Conservation (phyloP, 495 filamentous ascomycete species). For the Neurospora terricola region DNA sequence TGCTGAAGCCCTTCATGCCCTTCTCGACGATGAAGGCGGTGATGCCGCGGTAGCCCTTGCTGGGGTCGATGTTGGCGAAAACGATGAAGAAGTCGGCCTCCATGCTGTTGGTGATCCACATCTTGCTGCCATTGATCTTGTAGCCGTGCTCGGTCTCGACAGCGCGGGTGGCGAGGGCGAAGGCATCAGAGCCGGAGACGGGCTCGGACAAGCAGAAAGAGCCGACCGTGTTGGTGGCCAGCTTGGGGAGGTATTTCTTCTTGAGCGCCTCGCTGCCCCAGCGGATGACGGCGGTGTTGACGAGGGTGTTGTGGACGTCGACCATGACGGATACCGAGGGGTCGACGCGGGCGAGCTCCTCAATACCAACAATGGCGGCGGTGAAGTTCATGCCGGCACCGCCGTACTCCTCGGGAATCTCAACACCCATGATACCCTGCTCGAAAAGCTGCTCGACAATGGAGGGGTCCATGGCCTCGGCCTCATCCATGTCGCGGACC, state of each 20-base stretch:
- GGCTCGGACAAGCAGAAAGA: conserved; percentile 97
- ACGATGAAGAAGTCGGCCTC: conserved; percentile 95
- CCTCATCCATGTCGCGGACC: conserved; percentile 96
- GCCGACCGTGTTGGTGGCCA: conserved; percentile 85
- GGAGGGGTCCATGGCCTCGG: conserved; percentile 80
- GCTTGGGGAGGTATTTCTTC: conserved; percentile 73
- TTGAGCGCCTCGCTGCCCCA: conserved; percentile 67
- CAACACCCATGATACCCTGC: conserved; percentile 94
- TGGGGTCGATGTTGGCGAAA: conserved; percentile 87
- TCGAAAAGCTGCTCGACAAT: conserved; percentile 92
- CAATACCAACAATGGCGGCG: conserved; percentile 86
- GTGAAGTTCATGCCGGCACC: conserved; percentile 99
- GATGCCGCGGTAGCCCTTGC: conserved; percentile 89
- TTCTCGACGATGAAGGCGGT: conserved; percentile 95
- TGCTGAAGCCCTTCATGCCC: conserved; percentile 75
- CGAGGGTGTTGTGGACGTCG: conserved; percentile 95
- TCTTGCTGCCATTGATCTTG: conserved; percentile 84
- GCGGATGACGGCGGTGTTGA: conserved; percentile 87
- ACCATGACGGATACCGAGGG: conserved; percentile 88
- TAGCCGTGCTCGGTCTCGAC: conserved; percentile 65
- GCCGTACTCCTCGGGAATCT: conserved; percentile 94
- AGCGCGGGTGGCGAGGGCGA: conserved; percentile 85
- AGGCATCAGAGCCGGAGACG: conserved; percentile 87
- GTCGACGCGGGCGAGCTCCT: conserved; percentile 90
- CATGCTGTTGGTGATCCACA: conserved; percentile 98